Percentiles rank a stretch among this genome's conserved stretches.
phyloP scores from a whole-genome alignment of 345 rosid species.

The Erysimum cheiranthoides region DNA sequence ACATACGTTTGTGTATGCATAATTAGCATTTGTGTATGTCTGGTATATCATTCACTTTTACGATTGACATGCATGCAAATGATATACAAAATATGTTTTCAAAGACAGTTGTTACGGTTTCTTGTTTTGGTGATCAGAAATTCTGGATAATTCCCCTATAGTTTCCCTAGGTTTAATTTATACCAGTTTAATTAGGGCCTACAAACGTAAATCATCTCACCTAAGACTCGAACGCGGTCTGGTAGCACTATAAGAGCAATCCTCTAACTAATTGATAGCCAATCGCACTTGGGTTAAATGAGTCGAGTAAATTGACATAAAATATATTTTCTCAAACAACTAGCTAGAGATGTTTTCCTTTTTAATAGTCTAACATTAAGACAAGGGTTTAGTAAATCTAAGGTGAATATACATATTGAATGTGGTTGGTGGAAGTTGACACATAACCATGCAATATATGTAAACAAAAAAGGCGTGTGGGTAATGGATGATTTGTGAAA shows the following conservation, averaged over 20 bases:
- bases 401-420: slow-evolving; percentile 29
- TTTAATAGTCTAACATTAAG: slow-evolving; percentile 2
- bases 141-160: not conserved
- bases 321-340: not conserved
- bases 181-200: not conserved
- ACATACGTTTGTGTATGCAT: not conserved
- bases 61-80: not conserved
- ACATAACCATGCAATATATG: slow-evolving; percentile 37
- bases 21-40: not conserved
- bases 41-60: not conserved
- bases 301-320: not conserved
- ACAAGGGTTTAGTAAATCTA: slow-evolving; percentile 33
- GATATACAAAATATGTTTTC: not conserved
- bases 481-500: slow-evolving; percentile 32
- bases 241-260: not conserved
- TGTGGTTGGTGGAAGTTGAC: slow-evolving; percentile 45
- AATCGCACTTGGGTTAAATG: not conserved
- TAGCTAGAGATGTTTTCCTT: not conserved
- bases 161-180: not conserved
- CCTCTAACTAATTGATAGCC: not conserved
- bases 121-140: not conserved
- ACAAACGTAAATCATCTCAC: not conserved
- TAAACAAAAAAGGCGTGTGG: slow-evolving; percentile 31
- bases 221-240: not conserved
- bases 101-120: not conserved